phyloP scores from a whole-genome alignment of 345 rosid genomes.

The Eucalyptus regnans region DNA sequence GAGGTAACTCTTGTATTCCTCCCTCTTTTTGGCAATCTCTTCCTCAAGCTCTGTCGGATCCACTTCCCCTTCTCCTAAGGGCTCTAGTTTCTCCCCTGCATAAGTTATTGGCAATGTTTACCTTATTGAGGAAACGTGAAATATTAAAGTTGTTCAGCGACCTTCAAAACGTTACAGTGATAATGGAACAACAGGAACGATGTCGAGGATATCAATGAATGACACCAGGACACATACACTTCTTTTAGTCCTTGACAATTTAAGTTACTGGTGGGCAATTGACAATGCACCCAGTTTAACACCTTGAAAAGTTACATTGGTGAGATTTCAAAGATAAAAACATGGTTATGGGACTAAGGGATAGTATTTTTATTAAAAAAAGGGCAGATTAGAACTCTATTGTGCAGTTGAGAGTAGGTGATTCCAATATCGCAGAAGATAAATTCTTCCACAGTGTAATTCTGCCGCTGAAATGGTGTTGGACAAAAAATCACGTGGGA shows the following conservation, averaged over 20 bases:
- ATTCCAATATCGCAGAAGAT: background rate
- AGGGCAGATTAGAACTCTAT: background rate
- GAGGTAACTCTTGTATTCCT: slow-evolving; percentile 14
- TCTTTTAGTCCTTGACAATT: background rate
- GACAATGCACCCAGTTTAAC: background rate
- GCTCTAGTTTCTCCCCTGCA: slow-evolving; percentile 31
- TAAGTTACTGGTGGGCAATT: background rate
- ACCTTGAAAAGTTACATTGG: background rate
- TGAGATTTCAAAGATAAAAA: background rate
- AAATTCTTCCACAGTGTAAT: background rate
- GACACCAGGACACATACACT: background rate
- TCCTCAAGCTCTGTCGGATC: slow-evolving; percentile 21
- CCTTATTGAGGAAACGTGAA: background rate
- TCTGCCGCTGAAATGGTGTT: background rate
- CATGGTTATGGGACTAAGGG: background rate
- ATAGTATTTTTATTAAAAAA: background rate
- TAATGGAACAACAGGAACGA: background rate
- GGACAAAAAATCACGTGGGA: background rate
- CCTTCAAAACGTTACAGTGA: background rate
- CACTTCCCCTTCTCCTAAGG: slow-evolving; percentile 18
- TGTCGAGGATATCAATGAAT: background rate
- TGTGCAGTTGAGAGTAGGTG: background rate
- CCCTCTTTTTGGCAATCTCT: slow-evolving; percentile 30
- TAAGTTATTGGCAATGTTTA: background rate
- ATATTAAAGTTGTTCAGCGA: background rate